Base-by-base conservation (phyloP, 495 filamentous ascomycete species). In the Penicillium cosmopolitanum region DNA sequence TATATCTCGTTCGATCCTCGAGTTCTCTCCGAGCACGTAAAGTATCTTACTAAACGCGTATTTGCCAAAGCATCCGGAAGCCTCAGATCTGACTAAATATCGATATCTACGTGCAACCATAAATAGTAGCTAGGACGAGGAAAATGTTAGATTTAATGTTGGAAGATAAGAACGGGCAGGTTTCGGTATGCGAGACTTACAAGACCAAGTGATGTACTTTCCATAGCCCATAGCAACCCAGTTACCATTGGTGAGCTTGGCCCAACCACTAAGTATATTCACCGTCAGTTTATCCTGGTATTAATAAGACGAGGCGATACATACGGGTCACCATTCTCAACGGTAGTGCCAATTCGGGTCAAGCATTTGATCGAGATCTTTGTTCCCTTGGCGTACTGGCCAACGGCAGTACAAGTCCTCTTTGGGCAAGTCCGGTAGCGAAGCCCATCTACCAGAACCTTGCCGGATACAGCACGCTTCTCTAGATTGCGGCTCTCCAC, bases 191-290 rank as follows among this genome's bases (percentile, higher is more conserved):
- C 16, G n/a, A 21, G 36, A 53, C 36, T 11, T 28, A 53, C 51
- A 53, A 25, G 16, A 53, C 51, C 51, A 53, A 38, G 33, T 53
- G 35, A 53, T 53, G 15, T 53, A 53, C 35, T 53, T 53, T 53
- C 51, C 51, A 19, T 13, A 53, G 19, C 9, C 51, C 51, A 43
- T 53, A 28, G 51, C 51, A 6, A 42, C 35, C 18, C 35, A 53
- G 12, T 53, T 28, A 9, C 51, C 51, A 31, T 53, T 53, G 51
- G 34, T 53, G 10, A 53, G 35, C 35, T 53, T 53, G 34, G 51
- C 51, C 51, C 51, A 53, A 6, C 36, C 51, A 28, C 35, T 53
- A 43, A 31, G 40, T 4, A 5, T 23, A 9, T 13, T 10, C 21
- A 8, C 11, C 2, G 7, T 42, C 7, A 43, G 35, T 53, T 9